Evolutionary conservation across 805 yeast species (phyloP).

Genomic region (Candida boleticola): DNA sequence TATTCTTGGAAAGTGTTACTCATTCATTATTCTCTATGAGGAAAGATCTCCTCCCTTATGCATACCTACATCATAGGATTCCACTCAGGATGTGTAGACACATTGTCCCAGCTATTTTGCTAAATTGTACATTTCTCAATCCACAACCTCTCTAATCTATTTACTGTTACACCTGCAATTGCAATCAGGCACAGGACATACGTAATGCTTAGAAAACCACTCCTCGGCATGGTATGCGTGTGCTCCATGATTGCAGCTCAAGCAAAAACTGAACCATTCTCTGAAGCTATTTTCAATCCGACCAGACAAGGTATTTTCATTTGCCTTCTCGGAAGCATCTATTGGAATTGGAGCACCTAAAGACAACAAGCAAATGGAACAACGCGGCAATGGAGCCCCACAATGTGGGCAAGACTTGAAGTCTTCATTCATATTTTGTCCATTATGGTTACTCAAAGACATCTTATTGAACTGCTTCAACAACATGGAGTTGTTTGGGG

Average conservation of each 20-base stretch:
- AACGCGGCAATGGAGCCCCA: constrained; percentile 82
- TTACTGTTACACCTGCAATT: constrained; percentile 74
- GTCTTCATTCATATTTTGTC: constrained; percentile 17
- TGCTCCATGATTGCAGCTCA: constrained; percentile 89
- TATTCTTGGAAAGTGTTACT: no score
- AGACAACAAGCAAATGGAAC: constrained; percentile 83
- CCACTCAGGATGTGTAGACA: no score
- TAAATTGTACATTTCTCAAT: no score
- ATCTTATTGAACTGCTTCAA: constrained; percentile 36
- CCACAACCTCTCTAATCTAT: no score
- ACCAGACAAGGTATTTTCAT: constrained; percentile 11
- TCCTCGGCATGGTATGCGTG: constrained; percentile 95
- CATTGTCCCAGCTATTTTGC: no score
- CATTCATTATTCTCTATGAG: no score
- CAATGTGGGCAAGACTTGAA: constrained; percentile 70
- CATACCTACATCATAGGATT: no score
- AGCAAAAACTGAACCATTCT: constrained; percentile 89
- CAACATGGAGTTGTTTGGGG: constrained; percentile 9
- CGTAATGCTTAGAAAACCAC: constrained; percentile 85
- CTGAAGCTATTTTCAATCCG: constrained; percentile 48
- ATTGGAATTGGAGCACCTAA: constrained; percentile 65
- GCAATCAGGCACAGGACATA: constrained; percentile 95
- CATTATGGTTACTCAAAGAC: constrained; percentile 14
- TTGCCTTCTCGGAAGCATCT: constrained; percentile 27
- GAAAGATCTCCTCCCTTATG: no score